Base-by-base conservation (phyloP, 2,329 filamentous ascomycete genomes). In the Penicillium concentricum region DNA sequence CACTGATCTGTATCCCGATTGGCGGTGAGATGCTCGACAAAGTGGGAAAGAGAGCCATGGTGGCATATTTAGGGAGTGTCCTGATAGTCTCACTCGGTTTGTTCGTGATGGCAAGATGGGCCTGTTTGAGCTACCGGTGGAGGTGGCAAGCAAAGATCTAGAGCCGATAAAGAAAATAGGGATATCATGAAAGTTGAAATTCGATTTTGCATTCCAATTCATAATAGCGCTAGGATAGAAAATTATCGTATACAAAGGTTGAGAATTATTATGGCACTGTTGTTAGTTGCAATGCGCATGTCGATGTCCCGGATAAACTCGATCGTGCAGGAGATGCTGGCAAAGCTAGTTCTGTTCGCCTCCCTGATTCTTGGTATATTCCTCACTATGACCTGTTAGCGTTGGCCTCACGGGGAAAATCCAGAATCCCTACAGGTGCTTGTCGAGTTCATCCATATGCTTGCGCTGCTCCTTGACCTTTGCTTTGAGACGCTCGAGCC, bases 11-110 rank as follows among this genome's bases (percentile, higher is more conserved):
- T 7, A 76, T 81, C 2, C 80, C 80, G 0, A 73, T 80, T 12
- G 77, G 77, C 12, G 80, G 80, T 15, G 74, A 79, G 50, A 76
- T 82, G 74, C 73, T 82, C 1, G 72, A 81, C 43, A 75, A 70
- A 5, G 76, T 80, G 38, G 79, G 79, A 0, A 71, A 76, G 3
- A 69, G 69, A 43, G 74, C 77, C 2, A 71, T 82, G 56, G 78
- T 80, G 0, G 76, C 76, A 0, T 78, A 79, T 43, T 73, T 79
- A 46, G 76, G 77, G 9, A 75, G 72, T 5, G 64, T 81, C 8
- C 61, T 81, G 3, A 67, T 76, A 4, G 57, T 78, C 4, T 72
- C 76, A 0, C 56, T 72, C 44, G 58, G 67, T 0, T 61, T 73
- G 26, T 73, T 76, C 24, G 22, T 66, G 8, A 67, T 71, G 57